Evolutionary conservation across 2,329 filamentous ascomycete species (phyloP), one percentile per base, ranked within the genome.

Genomic region (Colletotrichum sp.): DNA sequence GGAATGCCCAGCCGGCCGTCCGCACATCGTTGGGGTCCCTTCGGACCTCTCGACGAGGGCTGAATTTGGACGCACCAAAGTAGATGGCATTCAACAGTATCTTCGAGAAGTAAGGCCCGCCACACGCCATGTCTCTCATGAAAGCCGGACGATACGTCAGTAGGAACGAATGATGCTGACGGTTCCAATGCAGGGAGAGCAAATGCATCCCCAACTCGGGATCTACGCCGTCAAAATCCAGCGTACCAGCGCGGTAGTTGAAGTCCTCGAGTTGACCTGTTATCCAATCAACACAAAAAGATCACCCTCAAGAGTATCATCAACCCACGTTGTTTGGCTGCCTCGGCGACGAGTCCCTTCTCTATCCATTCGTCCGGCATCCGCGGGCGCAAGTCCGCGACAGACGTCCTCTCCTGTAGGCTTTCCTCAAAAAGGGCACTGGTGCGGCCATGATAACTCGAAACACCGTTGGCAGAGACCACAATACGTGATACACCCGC

Each of bases 211-310:
- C 89, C 9, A 91, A 78, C 15, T 90, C 87, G 0, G 88, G 86
- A 36, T 89, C 86, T 2, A 91, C 85, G 2, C 89, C 89, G 78
- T 91, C 89, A 79, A 92, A 91, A 78, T 91, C 89, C 5, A 91
- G 84, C 69, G 86, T 86, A 2, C 84, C 85, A 19, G 84, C 81
- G 6, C 83, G 81, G 55, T 87, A 83, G 76, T 90, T 87, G 71
- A 90, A 81, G 1, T 84, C 83, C 72, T 91, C 89, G 12, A 90
- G 80, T 72, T 91, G 89, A 9, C 78, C 85, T 86, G 8, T 6
- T 1, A 28, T n/a, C n/a, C n/a, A 19, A 30, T 73, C 39, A 75
- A 15, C 15, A 7, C 7, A 11, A n/a, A 11, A 15, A 6, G 13
- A 13, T n/a, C 15, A 30, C 3, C 44, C 9, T 16, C 12, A n/a